These are phyloP conservation scores for Naematelia encephala DNA, from an alignment of 768 basidiomycete species.

Conservation along the genomic window DNA sequence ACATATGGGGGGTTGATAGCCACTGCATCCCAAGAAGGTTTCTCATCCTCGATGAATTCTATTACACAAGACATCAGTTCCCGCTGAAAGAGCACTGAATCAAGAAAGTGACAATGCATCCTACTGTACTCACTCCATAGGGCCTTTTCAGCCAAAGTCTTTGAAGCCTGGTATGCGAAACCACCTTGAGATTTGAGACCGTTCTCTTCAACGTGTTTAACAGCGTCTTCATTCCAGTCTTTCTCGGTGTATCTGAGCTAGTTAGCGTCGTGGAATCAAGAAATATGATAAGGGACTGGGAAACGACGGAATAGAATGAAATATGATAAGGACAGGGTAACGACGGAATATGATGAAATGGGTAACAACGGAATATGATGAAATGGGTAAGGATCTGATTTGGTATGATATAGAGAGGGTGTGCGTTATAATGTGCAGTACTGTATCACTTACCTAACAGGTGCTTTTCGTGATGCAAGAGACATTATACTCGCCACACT, in stretches of 20 bases:
- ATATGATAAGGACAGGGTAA: too few species aligned
- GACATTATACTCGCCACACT: conserved; percentile 50
- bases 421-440: conserved; percentile 2
- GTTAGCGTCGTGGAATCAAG: conserved; percentile 1
- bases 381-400: too few species aligned
- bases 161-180: conserved; percentile 10
- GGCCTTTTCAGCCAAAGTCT: conserved; percentile 44
- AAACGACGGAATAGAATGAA: too few species aligned
- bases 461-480: background rate
- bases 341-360: too few species aligned
- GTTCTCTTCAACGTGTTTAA: conserved; percentile 16
- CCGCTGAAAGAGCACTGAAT: too few species aligned
- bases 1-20: conserved; percentile 47
- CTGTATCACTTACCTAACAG: background rate
- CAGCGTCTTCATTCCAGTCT: conserved; percentile 31
- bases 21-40: conserved; percentile 42
- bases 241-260: conserved; percentile 32
- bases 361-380: too few species aligned
- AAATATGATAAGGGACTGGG: background rate
- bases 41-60: conserved; percentile 44
- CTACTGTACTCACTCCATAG: conserved; percentile 23
- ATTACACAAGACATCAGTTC: background rate
- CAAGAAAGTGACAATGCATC: too few species aligned
- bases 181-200: conserved; percentile 10
- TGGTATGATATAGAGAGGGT: too few species aligned